These are phyloP conservation scores for Mucor sp. DNA, from an alignment of 371 early-diverging fungal genomes.

Conservation along the genomic window DNA sequence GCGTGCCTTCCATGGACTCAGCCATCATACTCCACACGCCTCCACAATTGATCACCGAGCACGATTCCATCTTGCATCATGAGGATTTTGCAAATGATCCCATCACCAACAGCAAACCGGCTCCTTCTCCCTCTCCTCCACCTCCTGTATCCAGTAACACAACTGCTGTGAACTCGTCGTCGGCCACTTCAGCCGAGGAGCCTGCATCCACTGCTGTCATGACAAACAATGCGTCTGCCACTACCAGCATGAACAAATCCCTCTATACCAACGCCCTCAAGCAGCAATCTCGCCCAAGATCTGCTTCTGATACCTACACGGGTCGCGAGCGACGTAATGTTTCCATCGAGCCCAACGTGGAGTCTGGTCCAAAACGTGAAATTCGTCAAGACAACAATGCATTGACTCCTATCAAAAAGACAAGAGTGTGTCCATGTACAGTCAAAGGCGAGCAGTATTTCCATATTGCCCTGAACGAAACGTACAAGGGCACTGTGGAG, in stretches of 20 bases:
- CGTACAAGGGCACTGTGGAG: conserved; percentile 43
- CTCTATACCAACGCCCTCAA: neutral
- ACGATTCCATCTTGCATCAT: neutral
- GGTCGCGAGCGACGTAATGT: neutral
- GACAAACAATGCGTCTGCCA: neutral
- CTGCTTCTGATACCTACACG: conserved; percentile 18
- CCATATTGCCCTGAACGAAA: conserved; percentile 42
- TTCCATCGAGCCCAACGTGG: neutral
- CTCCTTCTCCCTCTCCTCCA: neutral
- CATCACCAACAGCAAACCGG: neutral
- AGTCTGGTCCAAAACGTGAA: neutral
- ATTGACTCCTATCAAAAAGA: conserved; percentile 12
- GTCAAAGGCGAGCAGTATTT: conserved; percentile 45
- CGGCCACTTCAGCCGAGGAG: neutral
- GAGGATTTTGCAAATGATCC: neutral
- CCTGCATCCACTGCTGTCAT: neutral
- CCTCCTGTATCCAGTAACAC: neutral
- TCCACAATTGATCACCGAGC: neutral
- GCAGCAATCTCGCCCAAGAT: conserved; percentile 19
- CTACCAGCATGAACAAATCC: neutral
- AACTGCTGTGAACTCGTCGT: neutral
- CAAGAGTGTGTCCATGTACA: conserved; percentile 43
- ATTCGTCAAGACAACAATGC: neutral
- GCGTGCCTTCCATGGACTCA: conserved; percentile 11
- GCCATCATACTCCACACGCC: conserved; percentile 12